These are phyloP conservation scores for Sordariomycetes sp. DNA, from an alignment of 2,329 filamentous ascomycete genomes.

Conservation along the genomic window DNA sequence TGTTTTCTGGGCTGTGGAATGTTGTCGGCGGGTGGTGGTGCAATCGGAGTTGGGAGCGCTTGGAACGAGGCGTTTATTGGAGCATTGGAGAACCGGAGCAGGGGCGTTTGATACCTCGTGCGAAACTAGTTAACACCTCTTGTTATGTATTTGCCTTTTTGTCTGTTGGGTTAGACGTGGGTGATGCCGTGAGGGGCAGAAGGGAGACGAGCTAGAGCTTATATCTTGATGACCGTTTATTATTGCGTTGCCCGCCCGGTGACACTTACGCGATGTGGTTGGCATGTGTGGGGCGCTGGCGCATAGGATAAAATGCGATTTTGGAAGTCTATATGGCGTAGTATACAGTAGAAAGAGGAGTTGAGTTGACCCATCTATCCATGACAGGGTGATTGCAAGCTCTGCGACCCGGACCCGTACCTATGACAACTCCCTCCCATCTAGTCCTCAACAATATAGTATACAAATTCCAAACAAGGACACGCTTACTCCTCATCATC, in stretches of 20 bases:
- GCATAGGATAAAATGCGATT: not conserved
- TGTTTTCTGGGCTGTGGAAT: not conserved
- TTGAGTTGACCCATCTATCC: not conserved
- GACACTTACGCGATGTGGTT: not conserved
- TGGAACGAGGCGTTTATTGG: not conserved
- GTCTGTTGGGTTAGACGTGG: not conserved
- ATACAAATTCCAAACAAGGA: not conserved
- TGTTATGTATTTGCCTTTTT: conserved; percentile 6
- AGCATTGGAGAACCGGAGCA: not conserved
- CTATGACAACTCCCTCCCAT: not conserved
- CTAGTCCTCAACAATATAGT: not conserved
- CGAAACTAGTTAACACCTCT: not conserved
- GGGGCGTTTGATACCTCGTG: not conserved
- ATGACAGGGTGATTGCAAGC: not conserved
- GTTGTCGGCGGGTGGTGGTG: not conserved
- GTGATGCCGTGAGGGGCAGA: not conserved
- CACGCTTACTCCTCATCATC: not conserved
- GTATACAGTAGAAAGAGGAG: conserved; percentile 3
- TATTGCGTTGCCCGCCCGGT: not conserved
- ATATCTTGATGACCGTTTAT: not conserved
- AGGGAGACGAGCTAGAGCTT: not conserved
- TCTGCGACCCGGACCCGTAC: not conserved
- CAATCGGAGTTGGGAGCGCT: not conserved
- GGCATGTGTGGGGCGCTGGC: not conserved
- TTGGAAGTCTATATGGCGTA: not conserved